Conservation (phyloP, 352 stramenopile species). For the Elongisporangium senticosum region DNA sequence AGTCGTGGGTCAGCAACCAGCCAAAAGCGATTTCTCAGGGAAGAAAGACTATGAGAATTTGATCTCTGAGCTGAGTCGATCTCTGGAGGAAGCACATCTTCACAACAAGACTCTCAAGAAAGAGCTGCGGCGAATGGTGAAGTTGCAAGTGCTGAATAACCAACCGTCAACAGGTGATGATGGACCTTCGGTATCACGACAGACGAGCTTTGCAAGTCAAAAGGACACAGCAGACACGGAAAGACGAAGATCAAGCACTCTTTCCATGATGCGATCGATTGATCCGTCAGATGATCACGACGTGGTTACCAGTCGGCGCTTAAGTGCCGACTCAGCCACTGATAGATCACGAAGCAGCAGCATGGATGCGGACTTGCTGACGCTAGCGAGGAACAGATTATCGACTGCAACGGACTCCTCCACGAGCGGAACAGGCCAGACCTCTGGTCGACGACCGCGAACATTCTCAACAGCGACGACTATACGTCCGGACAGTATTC, state of each 20-base stretch:
- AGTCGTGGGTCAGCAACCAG: too few species aligned
- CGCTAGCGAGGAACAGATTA: conserved; percentile 35
- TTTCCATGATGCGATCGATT: conserved; percentile 62
- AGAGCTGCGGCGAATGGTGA: conserved; percentile 65
- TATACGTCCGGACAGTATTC: conserved; percentile 25
- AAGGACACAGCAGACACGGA: conserved; percentile 4
- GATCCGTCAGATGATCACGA: conserved; percentile 10
- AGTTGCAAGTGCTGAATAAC: conserved; percentile 48
- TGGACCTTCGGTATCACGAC: not conserved
- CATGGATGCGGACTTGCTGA: conserved; percentile 49
- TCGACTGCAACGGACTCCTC: conserved; percentile 7
- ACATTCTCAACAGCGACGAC: conserved; percentile 1
- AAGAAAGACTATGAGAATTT: conserved; percentile 74
- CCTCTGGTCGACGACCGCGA: not conserved
- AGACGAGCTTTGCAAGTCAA: not conserved
- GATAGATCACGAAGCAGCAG: conserved; percentile 12
- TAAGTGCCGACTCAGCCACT: conserved; percentile 14
- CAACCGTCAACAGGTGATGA: conserved; percentile 15
- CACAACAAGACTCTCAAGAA: conserved; percentile 85
- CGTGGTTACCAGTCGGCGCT: conserved; percentile 7
- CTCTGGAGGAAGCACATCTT: conserved; percentile 56
- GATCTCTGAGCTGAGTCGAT: conserved; percentile 58
- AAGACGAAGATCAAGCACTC: conserved; percentile 31
- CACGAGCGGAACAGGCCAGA: not conserved
- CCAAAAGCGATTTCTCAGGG: conserved; percentile 23